Evolutionary conservation across 768 basidiomycete species (phyloP).

Genomic region (Panellus pusillus): DNA sequence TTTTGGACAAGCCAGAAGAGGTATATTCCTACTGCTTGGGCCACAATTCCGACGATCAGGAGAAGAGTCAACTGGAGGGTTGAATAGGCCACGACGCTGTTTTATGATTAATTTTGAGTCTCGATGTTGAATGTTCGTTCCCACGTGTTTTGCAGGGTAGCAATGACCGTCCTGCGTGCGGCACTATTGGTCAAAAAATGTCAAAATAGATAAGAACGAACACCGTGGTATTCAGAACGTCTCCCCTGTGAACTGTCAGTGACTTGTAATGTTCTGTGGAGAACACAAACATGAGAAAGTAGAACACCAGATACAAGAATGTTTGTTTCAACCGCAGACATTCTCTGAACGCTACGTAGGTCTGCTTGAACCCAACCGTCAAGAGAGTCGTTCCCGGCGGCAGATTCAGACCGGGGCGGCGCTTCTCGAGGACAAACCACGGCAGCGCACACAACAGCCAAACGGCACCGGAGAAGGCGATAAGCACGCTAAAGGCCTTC

Average conservation of each 20-base stretch:
- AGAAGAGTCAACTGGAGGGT: conserved; percentile 69
- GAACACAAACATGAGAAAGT: conserved; percentile 65
- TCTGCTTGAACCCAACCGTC: conserved; percentile 70
- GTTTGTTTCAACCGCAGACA: conserved; percentile 71
- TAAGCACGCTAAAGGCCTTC: conserved; percentile 71
- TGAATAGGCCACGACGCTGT: conserved; percentile 68
- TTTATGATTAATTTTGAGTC: background rate
- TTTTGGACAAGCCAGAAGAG: conserved; percentile 72
- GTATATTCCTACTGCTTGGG: conserved; percentile 69
- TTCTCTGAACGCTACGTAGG: conserved; percentile 59
- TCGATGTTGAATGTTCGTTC: background rate
- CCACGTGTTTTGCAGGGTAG: conserved; percentile 70
- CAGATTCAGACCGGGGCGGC: conserved; percentile 60
- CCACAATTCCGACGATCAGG: conserved; percentile 62
- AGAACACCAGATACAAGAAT: conserved; percentile 72
- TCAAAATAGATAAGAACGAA: conserved; percentile 27
- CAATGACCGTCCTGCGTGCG: conserved; percentile 59
- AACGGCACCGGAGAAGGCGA: conserved; percentile 75
- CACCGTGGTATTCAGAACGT: conserved; percentile 76
- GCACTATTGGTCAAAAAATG: background rate
- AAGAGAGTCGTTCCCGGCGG: conserved; percentile 55
- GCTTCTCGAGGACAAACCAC: conserved; percentile 72
- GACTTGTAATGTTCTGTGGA: background rate
- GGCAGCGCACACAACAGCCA: conserved; percentile 72
- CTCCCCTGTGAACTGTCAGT: conserved; percentile 49